Evolutionary conservation across 805 yeast genomes (phyloP).

Genomic region (Zygoascus biomembranicola): DNA sequence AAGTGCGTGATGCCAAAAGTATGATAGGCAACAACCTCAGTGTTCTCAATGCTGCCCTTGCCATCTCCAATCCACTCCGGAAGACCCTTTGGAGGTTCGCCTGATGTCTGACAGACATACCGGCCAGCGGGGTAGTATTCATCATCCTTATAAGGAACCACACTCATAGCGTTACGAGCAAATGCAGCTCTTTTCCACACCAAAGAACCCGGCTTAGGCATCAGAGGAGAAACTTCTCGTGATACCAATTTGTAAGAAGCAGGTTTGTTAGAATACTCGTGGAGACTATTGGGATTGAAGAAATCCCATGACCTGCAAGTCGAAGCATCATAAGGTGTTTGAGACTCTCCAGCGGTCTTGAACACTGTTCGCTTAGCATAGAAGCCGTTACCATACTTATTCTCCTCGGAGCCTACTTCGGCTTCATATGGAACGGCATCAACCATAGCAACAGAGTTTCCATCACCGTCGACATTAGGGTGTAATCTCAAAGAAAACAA

Average conservation of each 20-base stretch:
- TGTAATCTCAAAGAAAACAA: slow-evolving; percentile 68
- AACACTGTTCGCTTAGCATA: slow-evolving; percentile 54
- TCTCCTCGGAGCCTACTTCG: slow-evolving; percentile 55
- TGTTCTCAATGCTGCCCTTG: slow-evolving; percentile 33
- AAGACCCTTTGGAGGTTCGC: slow-evolving; percentile 23
- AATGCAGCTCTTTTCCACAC: slow-evolving; percentile 78
- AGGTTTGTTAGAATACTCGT: slow-evolving; percentile 67
- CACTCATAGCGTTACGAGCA: slow-evolving; percentile 61
- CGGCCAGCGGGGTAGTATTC: slow-evolving; percentile 70
- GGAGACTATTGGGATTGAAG: slow-evolving; percentile 59
- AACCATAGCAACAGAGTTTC: slow-evolving; percentile 52
- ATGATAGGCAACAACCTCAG: slow-evolving; percentile 69
- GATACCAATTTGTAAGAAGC: slow-evolving; percentile 71
- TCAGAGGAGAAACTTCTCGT: slow-evolving; percentile 56
- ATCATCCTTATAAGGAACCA: slow-evolving; percentile 64
- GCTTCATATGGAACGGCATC: slow-evolving; percentile 63
- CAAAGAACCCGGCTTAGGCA: slow-evolving; percentile 66
- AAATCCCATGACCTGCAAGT: slow-evolving; percentile 48
- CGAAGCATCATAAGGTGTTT: slow-evolving; percentile 50
- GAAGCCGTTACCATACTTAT: slow-evolving; percentile 74
- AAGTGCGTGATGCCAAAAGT: slow-evolving; percentile 80
- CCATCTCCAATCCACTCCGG: slow-evolving; percentile 29
- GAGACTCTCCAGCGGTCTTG: slow-evolving; percentile 49
- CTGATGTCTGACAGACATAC: slow-evolving; percentile 30
- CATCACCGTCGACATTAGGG: slow-evolving; percentile 75